Conservation (phyloP, 805 yeast genomes). For the Candida tibetensis region DNA sequence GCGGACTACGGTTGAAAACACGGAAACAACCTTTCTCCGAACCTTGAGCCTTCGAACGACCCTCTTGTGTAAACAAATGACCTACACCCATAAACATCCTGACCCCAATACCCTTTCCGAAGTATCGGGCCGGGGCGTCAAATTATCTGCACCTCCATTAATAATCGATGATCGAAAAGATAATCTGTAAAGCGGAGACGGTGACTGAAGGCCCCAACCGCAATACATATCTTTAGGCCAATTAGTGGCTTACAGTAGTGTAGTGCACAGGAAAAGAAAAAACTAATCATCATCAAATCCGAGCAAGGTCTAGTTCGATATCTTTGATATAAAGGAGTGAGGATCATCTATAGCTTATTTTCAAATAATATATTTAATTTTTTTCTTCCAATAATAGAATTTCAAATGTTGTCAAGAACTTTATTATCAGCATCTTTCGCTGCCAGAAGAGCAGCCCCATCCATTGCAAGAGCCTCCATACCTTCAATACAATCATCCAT, state of each 20-base stretch:
- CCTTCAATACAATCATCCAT: slow-evolving; percentile 4
- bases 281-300: neutral
- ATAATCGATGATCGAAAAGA: neutral
- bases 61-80: no score
- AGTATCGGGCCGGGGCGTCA: no score
- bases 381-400: neutral
- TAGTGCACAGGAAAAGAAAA: neutral
- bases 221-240: no score
- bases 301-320: neutral
- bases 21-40: no score
- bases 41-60: no score
- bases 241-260: no score
- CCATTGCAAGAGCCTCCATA: slow-evolving; percentile 4
- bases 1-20: no score
- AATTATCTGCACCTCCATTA: no score
- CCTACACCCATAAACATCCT: no score
- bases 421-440: slow-evolving; percentile 15
- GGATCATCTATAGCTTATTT: no score
- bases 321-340: neutral
- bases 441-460: slow-evolving; percentile 3
- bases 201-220: no score
- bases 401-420: slow-evolving; percentile 22
- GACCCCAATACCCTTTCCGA: no score
- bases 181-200: neutral
- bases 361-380: neutral